phyloP scores from a whole-genome alignment of 2,329 filamentous ascomycete genomes.

The Nigrograna mackinnonii region DNA sequence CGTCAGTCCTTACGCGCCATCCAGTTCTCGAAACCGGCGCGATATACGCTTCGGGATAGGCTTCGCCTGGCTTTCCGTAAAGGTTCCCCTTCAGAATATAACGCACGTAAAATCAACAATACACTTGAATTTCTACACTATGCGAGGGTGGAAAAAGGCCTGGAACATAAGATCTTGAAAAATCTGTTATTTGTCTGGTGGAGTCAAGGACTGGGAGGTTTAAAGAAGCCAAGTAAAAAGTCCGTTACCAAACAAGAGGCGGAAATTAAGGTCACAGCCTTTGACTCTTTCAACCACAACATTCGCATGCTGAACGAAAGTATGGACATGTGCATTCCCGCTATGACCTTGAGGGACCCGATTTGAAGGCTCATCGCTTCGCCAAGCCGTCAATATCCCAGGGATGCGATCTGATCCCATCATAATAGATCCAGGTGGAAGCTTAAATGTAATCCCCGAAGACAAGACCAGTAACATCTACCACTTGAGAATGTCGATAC shows the following conservation, averaged over 20 bases:
- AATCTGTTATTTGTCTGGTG: conserved; percentile 62
- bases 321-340: conserved; percentile 64
- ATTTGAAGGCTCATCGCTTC: too few relatives aligned
- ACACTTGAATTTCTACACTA: conserved; percentile 73
- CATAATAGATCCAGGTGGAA: too few relatives aligned
- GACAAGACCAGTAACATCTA: too few relatives aligned
- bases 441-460: too few relatives aligned
- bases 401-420: too few relatives aligned
- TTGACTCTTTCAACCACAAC: conserved; percentile 69
- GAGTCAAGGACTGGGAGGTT: conserved; percentile 41
- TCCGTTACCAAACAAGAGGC: conserved; percentile 21
- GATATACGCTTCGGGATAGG: conserved; percentile 62
- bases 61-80: conserved; percentile 46
- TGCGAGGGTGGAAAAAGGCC: conserved; percentile 64
- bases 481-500: neutral
- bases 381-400: too few relatives aligned
- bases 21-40: conserved; percentile 70
- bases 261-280: conserved; percentile 45
- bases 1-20: conserved; percentile 70
- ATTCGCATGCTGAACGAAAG: conserved; percentile 74
- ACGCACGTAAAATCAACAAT: conserved; percentile 57
- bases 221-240: conserved; percentile 29
- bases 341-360: conserved; percentile 33
- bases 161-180: conserved; percentile 74
- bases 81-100: conserved; percentile 30